Evolutionary conservation across 106 monocot species (phyloP), one percentile per base, ranked within the genome.

Genomic region (Dioscorea dumetorum): DNA sequence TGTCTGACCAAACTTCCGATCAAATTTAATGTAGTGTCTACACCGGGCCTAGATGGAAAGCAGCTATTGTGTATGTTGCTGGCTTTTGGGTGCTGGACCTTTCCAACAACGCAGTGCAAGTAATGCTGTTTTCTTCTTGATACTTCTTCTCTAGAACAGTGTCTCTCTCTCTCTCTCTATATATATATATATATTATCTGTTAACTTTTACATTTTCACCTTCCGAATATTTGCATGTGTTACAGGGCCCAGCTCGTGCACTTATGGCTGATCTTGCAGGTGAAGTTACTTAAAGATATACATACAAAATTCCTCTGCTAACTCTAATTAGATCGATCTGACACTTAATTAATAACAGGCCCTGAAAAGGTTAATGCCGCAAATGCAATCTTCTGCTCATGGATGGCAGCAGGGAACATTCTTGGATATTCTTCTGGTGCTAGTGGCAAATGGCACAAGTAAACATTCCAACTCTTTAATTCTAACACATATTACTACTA

Each of bases 81-180:
- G 87, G 87, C 14, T 87, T 87, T 60, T 87, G 87, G 87, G 68
- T 87, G 48, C 72, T 87, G 60, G 87, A 87, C 78, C 83, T 87
- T 68, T 77, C 87, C 24, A 87, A 87, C 68, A 87, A 87, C 67
- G 83, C 87, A 68, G 87, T 87, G 3, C 87, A 87, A 69, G 86
- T 81, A 71, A 70, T 56, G 21, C 24, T 65, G 4, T 49, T 22
- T 19, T n/a, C 16, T 48, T 67, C 22, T 23, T 21, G 11, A 59
- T 59, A 24, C 7, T 32, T 24, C 22, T 52, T 51, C 31, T 12
- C 51, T n/a, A 57, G 7, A 11, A 21, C 6, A 24, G 6, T 15
- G 0, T 57, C 0, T 54, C 2, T 15, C 41, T 71, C 22, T 70
- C 21, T n/a, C n/a, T n/a, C n/a, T n/a, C n/a, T n/a, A n/a, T n/a